Evolutionary conservation across 2,329 filamentous ascomycete species (phyloP).

Genomic region (Orbilia oligospora): DNA sequence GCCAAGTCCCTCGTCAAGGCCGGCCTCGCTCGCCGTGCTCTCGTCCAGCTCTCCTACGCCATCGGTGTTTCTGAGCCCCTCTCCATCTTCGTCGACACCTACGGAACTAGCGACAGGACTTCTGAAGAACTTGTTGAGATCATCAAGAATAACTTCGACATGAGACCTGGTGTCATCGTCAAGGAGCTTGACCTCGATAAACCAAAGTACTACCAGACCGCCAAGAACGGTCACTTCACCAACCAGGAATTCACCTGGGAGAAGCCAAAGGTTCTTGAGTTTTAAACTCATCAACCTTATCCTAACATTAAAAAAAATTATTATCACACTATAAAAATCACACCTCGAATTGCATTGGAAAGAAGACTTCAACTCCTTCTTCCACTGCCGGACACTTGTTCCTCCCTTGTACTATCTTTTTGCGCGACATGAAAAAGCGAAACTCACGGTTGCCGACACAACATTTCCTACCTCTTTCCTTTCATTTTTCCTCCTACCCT

Average conservation of each 20-base stretch:
- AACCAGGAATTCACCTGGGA: constrained; percentile 99
- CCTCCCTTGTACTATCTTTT: constrained; percentile 62
- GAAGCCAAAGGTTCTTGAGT: constrained; percentile 94
- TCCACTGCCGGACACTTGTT: constrained; percentile 61
- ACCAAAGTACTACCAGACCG: constrained; percentile 98
- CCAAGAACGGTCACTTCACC: constrained; percentile 99
- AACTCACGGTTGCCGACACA: constrained; percentile 59
- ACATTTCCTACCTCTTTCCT: constrained; percentile 24
- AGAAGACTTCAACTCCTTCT: constrained; percentile 62
- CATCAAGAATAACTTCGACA: constrained; percentile 95
- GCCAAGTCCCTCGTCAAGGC: constrained; percentile 96
- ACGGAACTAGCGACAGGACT: constrained; percentile 90
- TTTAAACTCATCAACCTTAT: constrained; percentile 73
- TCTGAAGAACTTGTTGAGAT: constrained; percentile 96
- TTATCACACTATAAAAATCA: constrained; percentile 22
- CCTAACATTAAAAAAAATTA: constrained; percentile 18
- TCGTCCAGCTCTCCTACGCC: constrained; percentile 99
- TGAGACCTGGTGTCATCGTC: constrained; percentile 98
- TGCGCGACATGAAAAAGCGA: constrained; percentile 61
- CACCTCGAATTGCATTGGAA: constrained; percentile 60
- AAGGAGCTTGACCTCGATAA: constrained; percentile 94
- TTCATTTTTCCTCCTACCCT: constrained; percentile 3
- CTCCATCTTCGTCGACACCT: constrained; percentile 97
- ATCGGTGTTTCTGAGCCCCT: constrained; percentile 98
- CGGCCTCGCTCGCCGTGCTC: constrained; percentile 88